Conservation (phyloP, 169 alveolate genomes). For the Eimeria falciformis region DNA sequence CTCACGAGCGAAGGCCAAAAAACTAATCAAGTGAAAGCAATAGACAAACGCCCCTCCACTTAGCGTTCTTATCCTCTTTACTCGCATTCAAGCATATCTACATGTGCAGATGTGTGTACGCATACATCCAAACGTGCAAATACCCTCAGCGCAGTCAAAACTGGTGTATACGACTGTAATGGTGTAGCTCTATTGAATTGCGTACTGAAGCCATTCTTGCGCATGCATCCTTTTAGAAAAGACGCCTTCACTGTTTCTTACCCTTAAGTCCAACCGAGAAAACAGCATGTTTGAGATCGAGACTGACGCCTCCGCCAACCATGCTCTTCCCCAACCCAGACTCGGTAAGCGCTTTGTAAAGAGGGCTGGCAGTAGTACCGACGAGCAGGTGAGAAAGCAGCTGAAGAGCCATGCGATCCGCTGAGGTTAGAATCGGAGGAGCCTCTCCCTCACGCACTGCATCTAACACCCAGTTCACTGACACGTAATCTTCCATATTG, state of each 20-base stretch:
- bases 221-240: not conserved
- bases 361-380: constrained; percentile 69
- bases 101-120: not conserved
- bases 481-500: constrained; percentile 64
- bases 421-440: not conserved
- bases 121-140: not conserved
- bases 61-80: not conserved
- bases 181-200: too few relatives aligned
- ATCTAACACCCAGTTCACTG: constrained; percentile 65
- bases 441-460: constrained; percentile 15
- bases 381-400: constrained; percentile 51
- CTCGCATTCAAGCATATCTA: not conserved
- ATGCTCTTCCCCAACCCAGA: constrained; percentile 59
- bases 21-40: too few relatives aligned
- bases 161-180: too few relatives aligned
- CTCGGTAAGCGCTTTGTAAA: constrained; percentile 59
- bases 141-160: too few relatives aligned
- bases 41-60: not conserved
- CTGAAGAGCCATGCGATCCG: not conserved
- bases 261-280: constrained; percentile 79
- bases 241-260: not conserved
- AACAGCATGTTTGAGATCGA: constrained; percentile 58
- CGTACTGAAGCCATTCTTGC: not conserved
- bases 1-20: not conserved
- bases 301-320: constrained; percentile 30